Percentiles rank a stretch among this genome's conserved stretches.
Evolutionary conservation across 176 grass and related monocot species (phyloP).

Genomic region (Zizania latifolia): DNA sequence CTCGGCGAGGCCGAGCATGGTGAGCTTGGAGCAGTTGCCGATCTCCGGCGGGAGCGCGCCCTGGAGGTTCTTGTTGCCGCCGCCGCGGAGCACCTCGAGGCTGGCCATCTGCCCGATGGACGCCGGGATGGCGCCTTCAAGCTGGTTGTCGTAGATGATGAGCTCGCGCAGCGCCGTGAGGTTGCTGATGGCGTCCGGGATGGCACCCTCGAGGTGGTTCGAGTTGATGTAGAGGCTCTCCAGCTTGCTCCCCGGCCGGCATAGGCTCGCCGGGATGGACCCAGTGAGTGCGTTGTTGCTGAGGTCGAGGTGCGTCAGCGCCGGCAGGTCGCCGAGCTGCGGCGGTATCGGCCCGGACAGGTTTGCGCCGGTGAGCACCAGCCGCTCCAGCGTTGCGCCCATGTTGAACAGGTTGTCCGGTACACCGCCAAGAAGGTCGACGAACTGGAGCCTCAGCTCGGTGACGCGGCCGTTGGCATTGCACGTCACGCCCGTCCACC

Average conservation of each 20-base stretch:
- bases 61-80: constrained; percentile 74
- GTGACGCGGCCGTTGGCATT: constrained; percentile 38
- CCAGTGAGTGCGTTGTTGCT: constrained; percentile 74
- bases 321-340: constrained; percentile 41
- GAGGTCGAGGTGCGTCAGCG: constrained; percentile 57
- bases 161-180: constrained; percentile 51
- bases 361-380: constrained; percentile 65
- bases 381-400: constrained; percentile 40
- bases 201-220: constrained; percentile 60
- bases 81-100: constrained; percentile 52
- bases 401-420: constrained; percentile 43
- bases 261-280: constrained; percentile 44
- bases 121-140: constrained; percentile 57
- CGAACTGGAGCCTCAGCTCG: constrained; percentile 53
- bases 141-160: constrained; percentile 80
- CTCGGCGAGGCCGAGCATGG: constrained; percentile 71
- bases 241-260: constrained; percentile 59
- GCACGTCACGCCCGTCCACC: constrained; percentile 69
- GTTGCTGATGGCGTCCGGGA: constrained; percentile 52
- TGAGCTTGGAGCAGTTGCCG: constrained; percentile 52
- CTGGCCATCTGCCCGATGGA: constrained; percentile 41
- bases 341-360: constrained; percentile 62
- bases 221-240: constrained; percentile 53
- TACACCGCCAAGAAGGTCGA: constrained; percentile 50
- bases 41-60: constrained; percentile 58